Conservation (phyloP, 2,329 filamentous ascomycete genomes). For the Aspergillus awamori region DNA sequence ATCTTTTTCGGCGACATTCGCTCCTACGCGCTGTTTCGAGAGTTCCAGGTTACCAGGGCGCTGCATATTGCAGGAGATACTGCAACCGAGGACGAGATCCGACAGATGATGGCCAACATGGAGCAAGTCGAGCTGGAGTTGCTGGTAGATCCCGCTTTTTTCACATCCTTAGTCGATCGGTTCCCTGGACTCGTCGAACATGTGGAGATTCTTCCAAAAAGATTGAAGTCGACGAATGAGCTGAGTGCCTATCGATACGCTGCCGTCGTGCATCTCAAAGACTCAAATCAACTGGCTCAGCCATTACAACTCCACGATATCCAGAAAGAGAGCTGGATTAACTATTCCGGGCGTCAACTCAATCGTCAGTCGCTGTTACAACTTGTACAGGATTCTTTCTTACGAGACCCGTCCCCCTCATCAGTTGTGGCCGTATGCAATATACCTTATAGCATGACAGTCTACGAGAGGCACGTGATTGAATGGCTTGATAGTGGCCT, state of each 20-base stretch:
- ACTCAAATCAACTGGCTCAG: background rate
- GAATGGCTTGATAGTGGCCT: background rate
- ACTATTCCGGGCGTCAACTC: background rate
- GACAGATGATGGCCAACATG: background rate
- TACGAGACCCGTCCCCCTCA: background rate
- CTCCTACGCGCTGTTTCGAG: background rate
- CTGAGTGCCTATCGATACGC: constrained; percentile 6
- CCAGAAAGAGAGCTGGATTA: background rate
- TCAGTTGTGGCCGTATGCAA: constrained; percentile 1
- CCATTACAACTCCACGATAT: background rate
- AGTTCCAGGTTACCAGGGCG: background rate
- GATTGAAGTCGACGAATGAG: background rate
- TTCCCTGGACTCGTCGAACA: background rate
- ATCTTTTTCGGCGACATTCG: background rate
- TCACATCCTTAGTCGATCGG: background rate
- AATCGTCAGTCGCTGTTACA: background rate
- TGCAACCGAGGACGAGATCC: background rate
- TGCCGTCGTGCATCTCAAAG: too few relatives aligned
- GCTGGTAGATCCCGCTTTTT: background rate
- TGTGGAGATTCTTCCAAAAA: constrained; percentile 3
- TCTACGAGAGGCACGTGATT: background rate
- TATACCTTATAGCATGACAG: constrained; percentile 1
- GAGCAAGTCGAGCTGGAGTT: background rate
- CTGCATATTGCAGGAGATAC: background rate
- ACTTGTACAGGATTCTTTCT: background rate